Evolutionary conservation across 2,329 filamentous ascomycete species (phyloP).

Genomic region (Colletotrichum chrysophilum): DNA sequence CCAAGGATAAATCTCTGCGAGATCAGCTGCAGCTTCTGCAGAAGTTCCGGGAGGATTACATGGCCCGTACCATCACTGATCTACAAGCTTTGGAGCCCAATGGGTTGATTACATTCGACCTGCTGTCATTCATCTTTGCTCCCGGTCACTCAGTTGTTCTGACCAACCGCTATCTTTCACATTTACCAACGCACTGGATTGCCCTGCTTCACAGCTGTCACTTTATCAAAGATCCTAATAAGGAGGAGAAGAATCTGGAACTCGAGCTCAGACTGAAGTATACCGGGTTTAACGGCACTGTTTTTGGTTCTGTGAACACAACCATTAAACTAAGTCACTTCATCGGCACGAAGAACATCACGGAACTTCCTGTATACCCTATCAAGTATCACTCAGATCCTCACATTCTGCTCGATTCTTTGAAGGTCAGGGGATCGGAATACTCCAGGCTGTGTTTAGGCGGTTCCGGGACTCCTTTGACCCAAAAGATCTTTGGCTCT

Average conservation of each 20-base stretch:
- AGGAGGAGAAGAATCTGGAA: not conserved
- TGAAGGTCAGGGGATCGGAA: not conserved
- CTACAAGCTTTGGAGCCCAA: accelerated
- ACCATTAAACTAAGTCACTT: not conserved
- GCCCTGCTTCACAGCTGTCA: not conserved
- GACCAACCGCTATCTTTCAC: not conserved
- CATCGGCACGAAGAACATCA: not conserved
- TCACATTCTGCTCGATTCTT: not conserved
- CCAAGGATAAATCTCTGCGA: not conserved
- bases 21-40: not conserved
- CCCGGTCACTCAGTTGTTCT: accelerated
- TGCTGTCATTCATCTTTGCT: not conserved
- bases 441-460: not conserved
- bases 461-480: accelerated
- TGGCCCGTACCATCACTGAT: accelerated
- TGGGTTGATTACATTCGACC: not conserved
- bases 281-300: not conserved
- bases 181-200: not conserved
- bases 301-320: not conserved
- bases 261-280: not conserved
- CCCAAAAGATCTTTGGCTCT: not conserved
- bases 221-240: not conserved
- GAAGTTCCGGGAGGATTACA: not conserved
- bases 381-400: not conserved
- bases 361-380: not conserved